These are phyloP conservation scores for Acanthamoeba lenticulata DNA, from an alignment of 208 protist genomes.

Conservation along the genomic window DNA sequence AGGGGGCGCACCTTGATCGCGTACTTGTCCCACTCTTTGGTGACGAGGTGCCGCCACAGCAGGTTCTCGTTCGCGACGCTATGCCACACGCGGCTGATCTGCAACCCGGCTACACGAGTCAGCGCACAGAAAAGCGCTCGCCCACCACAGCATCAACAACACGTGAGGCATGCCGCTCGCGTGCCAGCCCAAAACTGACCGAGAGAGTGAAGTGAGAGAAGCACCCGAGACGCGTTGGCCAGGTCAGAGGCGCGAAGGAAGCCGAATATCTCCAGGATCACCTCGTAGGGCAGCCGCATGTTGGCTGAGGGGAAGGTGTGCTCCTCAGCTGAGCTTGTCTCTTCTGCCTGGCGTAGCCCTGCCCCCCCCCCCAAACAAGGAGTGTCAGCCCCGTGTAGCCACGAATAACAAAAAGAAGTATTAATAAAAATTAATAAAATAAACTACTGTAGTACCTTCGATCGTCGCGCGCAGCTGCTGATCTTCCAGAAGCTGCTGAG, in stretches of 20 bases:
- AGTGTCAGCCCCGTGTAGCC: no score
- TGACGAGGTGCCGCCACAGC: conserved; percentile 51
- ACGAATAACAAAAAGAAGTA: neutral
- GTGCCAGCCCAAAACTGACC: neutral
- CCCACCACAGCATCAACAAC: neutral
- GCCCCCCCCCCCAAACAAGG: no score
- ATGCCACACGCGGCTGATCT: neutral
- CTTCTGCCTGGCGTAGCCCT: neutral
- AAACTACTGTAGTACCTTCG: neutral
- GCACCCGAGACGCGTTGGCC: neutral
- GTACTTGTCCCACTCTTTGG: conserved; percentile 63
- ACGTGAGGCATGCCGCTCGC: neutral
- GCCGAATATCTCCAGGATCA: conserved; percentile 49
- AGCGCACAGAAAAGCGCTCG: neutral
- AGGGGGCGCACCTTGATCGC: neutral
- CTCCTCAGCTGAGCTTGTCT: neutral
- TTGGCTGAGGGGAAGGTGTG: neutral
- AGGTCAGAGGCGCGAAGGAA: conserved; percentile 16
- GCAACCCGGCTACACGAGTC: neutral
- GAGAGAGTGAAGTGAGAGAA: neutral
- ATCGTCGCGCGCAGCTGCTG: neutral
- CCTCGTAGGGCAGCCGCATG: conserved; percentile 42
- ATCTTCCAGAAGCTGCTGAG: neutral
- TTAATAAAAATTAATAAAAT: neutral
- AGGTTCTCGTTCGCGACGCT: conserved; percentile 16